Percentiles rank a stretch among this genome's conserved stretches.
Conservation (phyloP, 164 flowering plant species). For the Tinospora cordifolia region DNA sequence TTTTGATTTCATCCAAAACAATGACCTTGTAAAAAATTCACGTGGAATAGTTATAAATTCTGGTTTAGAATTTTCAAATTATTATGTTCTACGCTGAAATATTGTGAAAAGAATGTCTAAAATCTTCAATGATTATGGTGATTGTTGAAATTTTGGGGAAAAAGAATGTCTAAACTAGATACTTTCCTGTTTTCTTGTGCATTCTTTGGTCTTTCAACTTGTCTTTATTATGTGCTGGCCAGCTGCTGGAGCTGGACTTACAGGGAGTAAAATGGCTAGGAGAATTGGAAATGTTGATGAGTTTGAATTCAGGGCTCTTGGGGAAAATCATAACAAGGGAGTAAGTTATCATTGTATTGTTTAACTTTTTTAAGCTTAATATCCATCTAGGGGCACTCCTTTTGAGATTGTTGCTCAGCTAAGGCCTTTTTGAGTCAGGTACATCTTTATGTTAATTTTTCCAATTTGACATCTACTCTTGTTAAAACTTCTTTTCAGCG, state of each 20-base stretch:
- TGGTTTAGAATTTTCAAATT: too few relatives aligned
- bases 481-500: slow-evolving; percentile 44
- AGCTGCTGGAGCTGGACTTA: slow-evolving; percentile 99
- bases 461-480: slow-evolving; percentile 4
- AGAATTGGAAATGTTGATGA: slow-evolving; percentile 84
- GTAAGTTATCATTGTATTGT: slow-evolving; percentile 39
- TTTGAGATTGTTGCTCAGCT: not conserved
- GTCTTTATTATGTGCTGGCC: slow-evolving; percentile 14
- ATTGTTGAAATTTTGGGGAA: too few relatives aligned
- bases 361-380: not conserved
- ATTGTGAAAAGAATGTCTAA: too few relatives aligned
- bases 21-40: too few relatives aligned
- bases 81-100: too few relatives aligned
- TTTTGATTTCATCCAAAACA: too few relatives aligned
- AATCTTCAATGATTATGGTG: too few relatives aligned
- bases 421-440: not conserved
- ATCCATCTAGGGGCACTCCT: not conserved
- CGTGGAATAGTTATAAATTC: too few relatives aligned
- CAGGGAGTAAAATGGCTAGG: slow-evolving; percentile 93
- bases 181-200: not conserved
- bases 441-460: not conserved
- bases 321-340: slow-evolving; percentile 84
- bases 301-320: slow-evolving; percentile 85
- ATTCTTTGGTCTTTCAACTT: slow-evolving; percentile 6
- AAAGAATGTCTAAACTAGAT: too few relatives aligned